These are phyloP conservation scores for Gossypium arboreum DNA, from an alignment of 345 rosid genomes.

Conservation along the genomic window DNA sequence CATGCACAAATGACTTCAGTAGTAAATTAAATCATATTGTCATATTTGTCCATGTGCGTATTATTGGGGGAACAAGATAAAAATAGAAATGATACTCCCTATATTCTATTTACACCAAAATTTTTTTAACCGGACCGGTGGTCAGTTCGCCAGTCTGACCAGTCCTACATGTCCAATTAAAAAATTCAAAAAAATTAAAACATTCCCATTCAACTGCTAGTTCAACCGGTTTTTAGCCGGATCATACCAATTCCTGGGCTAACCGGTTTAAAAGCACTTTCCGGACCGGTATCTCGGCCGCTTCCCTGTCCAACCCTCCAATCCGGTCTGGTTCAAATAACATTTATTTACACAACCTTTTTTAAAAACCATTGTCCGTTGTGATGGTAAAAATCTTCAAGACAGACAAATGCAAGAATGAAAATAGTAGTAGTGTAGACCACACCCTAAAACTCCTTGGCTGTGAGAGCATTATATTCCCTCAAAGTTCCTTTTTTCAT, in stretches of 20 bases:
- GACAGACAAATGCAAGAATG: neutral
- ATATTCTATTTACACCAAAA: neutral
- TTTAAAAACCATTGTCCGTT: neutral
- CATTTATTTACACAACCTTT: neutral
- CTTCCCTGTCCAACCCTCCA: too few species aligned
- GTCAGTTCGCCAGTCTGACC: too few species aligned
- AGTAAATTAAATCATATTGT: neutral
- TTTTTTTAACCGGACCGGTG: too few species aligned
- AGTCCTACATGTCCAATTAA: too few species aligned
- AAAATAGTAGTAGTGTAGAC: neutral
- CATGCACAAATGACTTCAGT: neutral
- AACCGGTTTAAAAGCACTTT: too few species aligned
- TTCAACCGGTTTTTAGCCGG: too few species aligned
- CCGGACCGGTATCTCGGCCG: rapidly evolving
- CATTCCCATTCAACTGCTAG: too few species aligned
- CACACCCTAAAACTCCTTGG: neutral
- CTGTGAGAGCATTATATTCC: neutral
- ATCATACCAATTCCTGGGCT: too few species aligned
- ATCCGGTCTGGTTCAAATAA: too few species aligned
- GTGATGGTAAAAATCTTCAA: neutral
- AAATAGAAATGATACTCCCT: neutral
- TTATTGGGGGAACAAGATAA: neutral
- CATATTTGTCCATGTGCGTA: neutral
- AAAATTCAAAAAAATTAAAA: too few species aligned
- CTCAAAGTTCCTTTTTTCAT: neutral